These are phyloP conservation scores for Pulchroboletus neoregius DNA, from an alignment of 1,284 basidiomycete species.

Conservation along the genomic window DNA sequence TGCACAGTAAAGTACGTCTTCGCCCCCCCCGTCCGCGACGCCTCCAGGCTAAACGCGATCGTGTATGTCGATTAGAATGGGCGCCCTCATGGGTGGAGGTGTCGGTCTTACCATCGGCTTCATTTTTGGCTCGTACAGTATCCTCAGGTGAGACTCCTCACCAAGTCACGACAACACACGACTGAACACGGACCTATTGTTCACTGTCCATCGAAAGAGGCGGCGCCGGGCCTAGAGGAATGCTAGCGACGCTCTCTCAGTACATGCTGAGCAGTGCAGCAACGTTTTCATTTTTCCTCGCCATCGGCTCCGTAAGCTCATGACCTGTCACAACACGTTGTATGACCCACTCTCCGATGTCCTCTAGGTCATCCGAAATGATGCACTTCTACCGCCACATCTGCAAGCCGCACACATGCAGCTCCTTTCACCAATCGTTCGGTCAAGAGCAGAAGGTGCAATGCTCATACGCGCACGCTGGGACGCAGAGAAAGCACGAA, in stretches of 20 bases:
- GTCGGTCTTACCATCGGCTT: constrained; percentile 96
- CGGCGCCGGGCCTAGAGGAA: constrained; percentile 84
- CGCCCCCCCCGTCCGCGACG: constrained; percentile 3
- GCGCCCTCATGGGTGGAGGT: constrained; percentile 86
- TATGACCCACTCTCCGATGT: neutral
- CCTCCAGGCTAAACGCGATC: constrained; percentile 12
- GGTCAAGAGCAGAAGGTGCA: constrained; percentile 62
- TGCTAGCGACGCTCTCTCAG: constrained; percentile 84
- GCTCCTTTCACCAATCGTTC: constrained; percentile 47
- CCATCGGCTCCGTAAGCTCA: constrained; percentile 71
- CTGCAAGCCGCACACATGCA: constrained; percentile 59
- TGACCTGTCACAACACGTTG: neutral
- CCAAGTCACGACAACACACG: neutral
- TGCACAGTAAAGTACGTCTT: constrained; percentile 47
- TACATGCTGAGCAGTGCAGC: constrained; percentile 93
- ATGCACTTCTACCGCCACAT: constrained; percentile 53
- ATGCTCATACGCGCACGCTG: constrained; percentile 65
- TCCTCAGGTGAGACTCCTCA: constrained; percentile 59
- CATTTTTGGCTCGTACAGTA: constrained; percentile 88
- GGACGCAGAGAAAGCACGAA: constrained; percentile 54
- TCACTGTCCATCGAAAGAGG: constrained; percentile 44
- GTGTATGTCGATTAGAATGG: constrained; percentile 61
- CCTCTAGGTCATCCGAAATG: constrained; percentile 70
- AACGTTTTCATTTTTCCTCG: constrained; percentile 81
- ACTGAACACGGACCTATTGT: constrained; percentile 7